phyloP scores from a whole-genome alignment of 2,329 filamentous ascomycete genomes.

The Stemphylium beticola region DNA sequence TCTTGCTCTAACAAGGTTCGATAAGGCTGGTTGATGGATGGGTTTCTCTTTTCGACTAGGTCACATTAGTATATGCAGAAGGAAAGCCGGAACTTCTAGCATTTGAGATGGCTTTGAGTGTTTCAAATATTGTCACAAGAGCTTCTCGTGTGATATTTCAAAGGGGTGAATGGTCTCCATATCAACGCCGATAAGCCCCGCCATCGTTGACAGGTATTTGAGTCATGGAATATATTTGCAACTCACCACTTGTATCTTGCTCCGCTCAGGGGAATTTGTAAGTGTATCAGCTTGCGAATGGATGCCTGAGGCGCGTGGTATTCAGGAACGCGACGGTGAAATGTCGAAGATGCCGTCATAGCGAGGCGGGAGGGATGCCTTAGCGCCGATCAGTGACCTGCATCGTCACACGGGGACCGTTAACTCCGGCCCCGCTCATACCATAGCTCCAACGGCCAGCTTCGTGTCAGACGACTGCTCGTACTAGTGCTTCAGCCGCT shows the following conservation, averaged over 20 bases:
- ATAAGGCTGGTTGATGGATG: neutral
- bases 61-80: too few species aligned
- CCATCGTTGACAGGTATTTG: neutral
- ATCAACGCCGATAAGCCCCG: neutral
- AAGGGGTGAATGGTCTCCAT: too few species aligned
- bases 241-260: neutral
- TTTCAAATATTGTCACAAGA: too few species aligned
- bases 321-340: neutral
- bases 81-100: too few species aligned
- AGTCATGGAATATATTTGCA: neutral
- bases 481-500: conserved; percentile 3
- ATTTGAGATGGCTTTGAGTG: too few species aligned
- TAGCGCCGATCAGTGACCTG: conserved; percentile 16
- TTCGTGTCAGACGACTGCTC: conserved; percentile 9
- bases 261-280: neutral
- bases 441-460: conserved; percentile 13
- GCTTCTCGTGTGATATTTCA: too few species aligned
- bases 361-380: conserved; percentile 11
- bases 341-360: conserved; percentile 29
- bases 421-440: conserved; percentile 19
- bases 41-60: too few species aligned
- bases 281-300: neutral
- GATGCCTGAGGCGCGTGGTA: neutral
- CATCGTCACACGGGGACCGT: conserved; percentile 23
- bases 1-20: neutral